phyloP scores from a whole-genome alignment of 176 grass and related monocot genomes.

The Triticum timopheevii region DNA sequence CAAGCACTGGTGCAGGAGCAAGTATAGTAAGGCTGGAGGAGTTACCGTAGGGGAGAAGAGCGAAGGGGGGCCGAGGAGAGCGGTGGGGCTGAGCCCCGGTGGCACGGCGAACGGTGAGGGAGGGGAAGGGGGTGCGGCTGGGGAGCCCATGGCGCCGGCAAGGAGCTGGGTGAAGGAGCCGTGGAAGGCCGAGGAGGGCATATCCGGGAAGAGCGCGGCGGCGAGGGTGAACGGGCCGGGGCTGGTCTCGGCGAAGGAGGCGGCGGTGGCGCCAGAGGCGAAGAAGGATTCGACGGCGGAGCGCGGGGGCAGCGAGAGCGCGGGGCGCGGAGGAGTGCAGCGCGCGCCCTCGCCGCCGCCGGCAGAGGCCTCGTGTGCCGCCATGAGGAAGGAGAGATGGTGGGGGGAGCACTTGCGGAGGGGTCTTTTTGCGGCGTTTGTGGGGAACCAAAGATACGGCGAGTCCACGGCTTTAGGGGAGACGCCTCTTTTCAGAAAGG shows the following conservation, averaged over 20 bases:
- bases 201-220: constrained; percentile 48
- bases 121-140: constrained; percentile 13
- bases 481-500: neutral
- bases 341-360: neutral
- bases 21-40: neutral
- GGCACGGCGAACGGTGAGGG: constrained; percentile 49
- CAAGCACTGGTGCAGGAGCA: neutral
- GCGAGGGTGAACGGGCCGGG: constrained; percentile 51
- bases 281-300: constrained; percentile 43
- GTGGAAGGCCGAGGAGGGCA: constrained; percentile 46
- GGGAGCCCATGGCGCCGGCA: constrained; percentile 54
- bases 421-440: neutral
- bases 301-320: constrained; percentile 43
- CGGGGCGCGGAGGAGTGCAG: constrained; percentile 19
- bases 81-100: constrained; percentile 36
- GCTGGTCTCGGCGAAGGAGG: constrained; percentile 26
- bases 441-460: neutral
- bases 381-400: constrained; percentile 10
- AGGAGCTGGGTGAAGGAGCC: constrained; percentile 72
- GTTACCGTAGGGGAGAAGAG: constrained; percentile 52
- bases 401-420: neutral
- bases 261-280: neutral
- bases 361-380: constrained; percentile 35
- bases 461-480: neutral
- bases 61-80: constrained; percentile 38